Evolutionary conservation across 2,329 filamentous ascomycete species (phyloP).

Genomic region (Ramularia endophylla): DNA sequence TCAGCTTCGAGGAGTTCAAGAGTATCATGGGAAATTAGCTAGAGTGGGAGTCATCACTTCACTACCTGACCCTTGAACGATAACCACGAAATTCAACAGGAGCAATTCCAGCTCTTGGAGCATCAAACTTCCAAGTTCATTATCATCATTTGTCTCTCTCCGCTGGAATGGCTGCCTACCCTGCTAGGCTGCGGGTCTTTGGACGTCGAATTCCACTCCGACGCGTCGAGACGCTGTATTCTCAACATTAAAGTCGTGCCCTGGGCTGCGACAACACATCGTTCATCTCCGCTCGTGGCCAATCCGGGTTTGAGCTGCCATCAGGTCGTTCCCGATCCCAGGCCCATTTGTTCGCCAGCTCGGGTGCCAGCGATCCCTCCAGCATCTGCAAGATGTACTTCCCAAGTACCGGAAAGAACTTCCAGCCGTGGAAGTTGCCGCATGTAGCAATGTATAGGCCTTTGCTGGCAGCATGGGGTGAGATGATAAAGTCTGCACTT

Average conservation of each 20-base stretch:
- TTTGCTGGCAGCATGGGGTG: constrained; percentile 37
- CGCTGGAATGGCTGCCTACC: too few species aligned
- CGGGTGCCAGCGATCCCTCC: constrained; percentile 36
- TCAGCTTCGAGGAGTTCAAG: constrained; percentile 16
- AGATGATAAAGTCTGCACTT: constrained; percentile 48
- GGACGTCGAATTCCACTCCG: too few species aligned
- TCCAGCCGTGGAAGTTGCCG: constrained; percentile 37
- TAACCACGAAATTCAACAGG: too few species aligned
- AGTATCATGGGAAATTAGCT: constrained; percentile 8
- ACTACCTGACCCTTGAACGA: too few species aligned
- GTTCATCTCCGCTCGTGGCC: constrained; percentile 52
- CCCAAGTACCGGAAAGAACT: constrained; percentile 33
- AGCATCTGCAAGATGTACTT: constrained; percentile 33
- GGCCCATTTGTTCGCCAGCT: constrained; percentile 47
- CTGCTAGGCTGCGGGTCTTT: too few species aligned
- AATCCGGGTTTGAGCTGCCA: constrained; percentile 48
- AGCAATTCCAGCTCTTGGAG: too few species aligned
- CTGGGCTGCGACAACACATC: constrained; percentile 40
- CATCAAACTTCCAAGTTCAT: too few species aligned
- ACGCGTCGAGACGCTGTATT: too few species aligned
- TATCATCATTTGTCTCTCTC: too few species aligned
- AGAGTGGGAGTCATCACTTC: too few species aligned
- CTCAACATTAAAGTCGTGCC: constrained; percentile 3
- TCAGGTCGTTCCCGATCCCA: constrained; percentile 57
- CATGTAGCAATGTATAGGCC: constrained; percentile 42